Evolutionary conservation across 305 asterid species (phyloP).

Genomic region (Fraxinus nigra): DNA sequence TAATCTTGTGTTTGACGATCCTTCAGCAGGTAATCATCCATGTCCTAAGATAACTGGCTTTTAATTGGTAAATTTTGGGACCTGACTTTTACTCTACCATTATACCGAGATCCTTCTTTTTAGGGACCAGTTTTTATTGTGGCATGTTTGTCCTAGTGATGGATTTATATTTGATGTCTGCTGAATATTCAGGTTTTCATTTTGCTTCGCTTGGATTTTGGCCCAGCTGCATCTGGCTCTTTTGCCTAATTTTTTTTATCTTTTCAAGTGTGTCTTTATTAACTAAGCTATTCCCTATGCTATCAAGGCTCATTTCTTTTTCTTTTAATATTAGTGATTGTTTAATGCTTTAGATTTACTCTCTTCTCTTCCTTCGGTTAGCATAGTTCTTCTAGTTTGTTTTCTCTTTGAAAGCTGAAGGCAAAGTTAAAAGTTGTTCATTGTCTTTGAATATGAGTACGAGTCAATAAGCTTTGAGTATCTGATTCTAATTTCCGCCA

Average conservation of each 20-base stretch:
- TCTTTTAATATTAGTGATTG: slow-evolving; percentile 1
- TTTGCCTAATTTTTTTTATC: background rate
- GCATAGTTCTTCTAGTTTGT: background rate
- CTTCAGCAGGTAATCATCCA: slow-evolving; percentile 57
- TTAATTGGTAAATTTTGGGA: slow-evolving; percentile 17
- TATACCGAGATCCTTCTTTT: background rate
- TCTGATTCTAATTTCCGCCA: background rate
- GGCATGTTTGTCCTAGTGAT: background rate
- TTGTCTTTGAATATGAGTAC: background rate
- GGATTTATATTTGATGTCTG: background rate
- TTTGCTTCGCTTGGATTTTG: background rate
- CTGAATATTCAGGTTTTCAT: background rate
- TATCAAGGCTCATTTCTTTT: background rate
- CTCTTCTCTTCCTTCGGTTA: background rate
- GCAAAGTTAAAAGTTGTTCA: background rate
- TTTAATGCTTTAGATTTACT: background rate
- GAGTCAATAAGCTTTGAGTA: background rate
- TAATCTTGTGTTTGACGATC: slow-evolving; percentile 66
- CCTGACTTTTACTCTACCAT: slow-evolving; percentile 14
- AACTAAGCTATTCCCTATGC: background rate
- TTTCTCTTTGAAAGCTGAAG: background rate
- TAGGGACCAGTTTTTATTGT: background rate
- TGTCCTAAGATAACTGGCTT: slow-evolving; percentile 16
- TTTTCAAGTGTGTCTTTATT: background rate
- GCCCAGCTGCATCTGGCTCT: background rate